Evolutionary conservation across 495 filamentous ascomycete genomes (phyloP), one percentile per base, ranked within the genome.

Genomic region (Aspergillus panamensis): DNA sequence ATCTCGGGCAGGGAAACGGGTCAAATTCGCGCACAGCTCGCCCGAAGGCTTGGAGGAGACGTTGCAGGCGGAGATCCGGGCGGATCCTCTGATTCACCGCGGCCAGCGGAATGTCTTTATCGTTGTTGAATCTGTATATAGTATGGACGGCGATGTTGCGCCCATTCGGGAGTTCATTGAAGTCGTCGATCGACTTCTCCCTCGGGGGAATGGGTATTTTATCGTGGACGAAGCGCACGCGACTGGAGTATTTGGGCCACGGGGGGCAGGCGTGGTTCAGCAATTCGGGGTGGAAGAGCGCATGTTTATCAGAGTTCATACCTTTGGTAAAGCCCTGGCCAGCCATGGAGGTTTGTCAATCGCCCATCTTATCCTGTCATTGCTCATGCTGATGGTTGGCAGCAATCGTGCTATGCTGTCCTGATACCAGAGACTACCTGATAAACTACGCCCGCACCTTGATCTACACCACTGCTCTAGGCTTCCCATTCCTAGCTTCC

Each of bases 151-250:
- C 0, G 88, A 92, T 69, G 63, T 89, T 8, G 82, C 80, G 9
- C 87, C 87, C 0, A 71, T 94, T 14, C 61, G 66, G 14, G 74
- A 84, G 20, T 79, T 92, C 35, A 74, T 88, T 1, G 62, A 72
- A 7, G 62, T 80, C 1, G 81, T 87, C 0, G 79, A 91, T 50
- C 66, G 69, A 1, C 59, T 83, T 6, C 72, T 91, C 0, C 83
- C 84, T 6, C 42, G 45, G 0, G 72, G 73, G 3, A 89, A 89
- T 65, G 87, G 80, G 6, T 80, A 88, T 64, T 78, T 92, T 17
- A 76, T 90, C 35, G 85, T 94, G 7, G 90, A 94, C 59, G 90
- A 94, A 69, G 90, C 89, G 3, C 90, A 94, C 69, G 80, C 84
- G 0, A 87, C 84, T 8, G 90, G 90, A 1, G 74, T 87, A 0